phyloP scores from a whole-genome alignment of 495 filamentous ascomycete genomes.

The Neurospora sp. region DNA sequence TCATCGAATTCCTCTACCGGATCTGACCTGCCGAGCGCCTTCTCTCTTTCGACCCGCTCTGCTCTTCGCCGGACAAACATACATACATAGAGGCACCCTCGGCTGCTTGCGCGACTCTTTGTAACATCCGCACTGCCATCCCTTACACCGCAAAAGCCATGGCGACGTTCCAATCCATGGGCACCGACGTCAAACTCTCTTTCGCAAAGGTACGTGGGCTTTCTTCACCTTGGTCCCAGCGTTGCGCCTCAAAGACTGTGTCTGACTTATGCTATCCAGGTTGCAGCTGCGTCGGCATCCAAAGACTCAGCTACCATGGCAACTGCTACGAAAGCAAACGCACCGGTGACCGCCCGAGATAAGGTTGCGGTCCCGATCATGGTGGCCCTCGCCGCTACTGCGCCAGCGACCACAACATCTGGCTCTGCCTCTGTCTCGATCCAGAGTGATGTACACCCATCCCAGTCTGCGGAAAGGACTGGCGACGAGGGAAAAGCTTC shows the following conservation, averaged over 20 bases:
- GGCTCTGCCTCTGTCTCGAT: background rate
- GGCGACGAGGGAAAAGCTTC: background rate
- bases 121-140: background rate
- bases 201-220: conserved; percentile 49
- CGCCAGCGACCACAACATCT: conserved; percentile 1
- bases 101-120: background rate
- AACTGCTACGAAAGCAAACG: conserved; percentile 17
- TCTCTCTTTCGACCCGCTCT: background rate
- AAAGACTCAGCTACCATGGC: conserved; percentile 31
- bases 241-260: background rate
- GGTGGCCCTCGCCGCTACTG: conserved; percentile 5
- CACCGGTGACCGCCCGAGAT: conserved; percentile 2
- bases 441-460: conserved; percentile 6
- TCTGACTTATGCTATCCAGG: conserved; percentile 8
- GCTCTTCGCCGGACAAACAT: background rate
- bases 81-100: background rate
- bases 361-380: background rate
- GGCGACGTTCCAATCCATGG: conserved; percentile 28
- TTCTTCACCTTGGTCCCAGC: background rate
- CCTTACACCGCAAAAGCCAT: conserved; percentile 9
- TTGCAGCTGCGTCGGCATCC: conserved; percentile 43
- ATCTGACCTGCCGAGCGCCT: background rate
- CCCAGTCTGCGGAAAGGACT: conserved; percentile 5
- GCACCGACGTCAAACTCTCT: conserved; percentile 38
- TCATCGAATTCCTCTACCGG: background rate